Conservation (phyloP, 2,329 filamentous ascomycete species). For the Penicillium concentricum region DNA sequence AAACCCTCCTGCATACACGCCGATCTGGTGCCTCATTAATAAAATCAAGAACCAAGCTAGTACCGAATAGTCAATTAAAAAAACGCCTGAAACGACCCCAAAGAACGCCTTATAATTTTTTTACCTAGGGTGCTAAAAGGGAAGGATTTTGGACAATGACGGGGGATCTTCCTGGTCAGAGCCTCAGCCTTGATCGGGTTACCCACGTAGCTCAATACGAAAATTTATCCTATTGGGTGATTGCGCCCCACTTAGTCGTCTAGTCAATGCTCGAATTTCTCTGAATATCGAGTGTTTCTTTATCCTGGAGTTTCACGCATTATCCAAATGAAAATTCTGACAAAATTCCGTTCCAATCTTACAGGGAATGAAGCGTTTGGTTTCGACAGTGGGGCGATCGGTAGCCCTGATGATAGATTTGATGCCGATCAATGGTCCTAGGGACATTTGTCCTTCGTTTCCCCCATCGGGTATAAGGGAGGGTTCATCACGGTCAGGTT, state of each 20-base stretch:
- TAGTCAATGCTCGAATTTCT: not conserved
- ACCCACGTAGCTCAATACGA: not conserved
- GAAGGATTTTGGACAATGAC: not conserved
- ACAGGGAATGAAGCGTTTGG: not conserved
- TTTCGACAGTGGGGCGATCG: constrained; percentile 3
- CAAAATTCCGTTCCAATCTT: too few relatives aligned
- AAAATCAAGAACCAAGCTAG: not conserved
- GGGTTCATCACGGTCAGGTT: not conserved
- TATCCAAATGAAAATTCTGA: too few relatives aligned
- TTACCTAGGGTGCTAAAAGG: too few relatives aligned
- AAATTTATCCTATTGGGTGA: not conserved
- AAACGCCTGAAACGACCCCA: constrained; percentile 2
- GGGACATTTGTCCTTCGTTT: not conserved
- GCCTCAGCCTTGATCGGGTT: constrained; percentile 6
- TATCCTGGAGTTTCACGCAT: not conserved
- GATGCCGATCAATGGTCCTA: not conserved
- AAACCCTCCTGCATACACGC: not conserved
- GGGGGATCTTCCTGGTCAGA: constrained; percentile 4
- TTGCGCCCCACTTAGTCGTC: not conserved
- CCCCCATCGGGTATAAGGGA: not conserved
- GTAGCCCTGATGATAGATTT: not conserved
- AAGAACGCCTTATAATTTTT: not conserved
- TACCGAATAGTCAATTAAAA: not conserved
- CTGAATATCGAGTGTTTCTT: not conserved
- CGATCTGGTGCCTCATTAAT: constrained; percentile 2